Evolutionary conservation across 257 asterid genomes (phyloP), one percentile per base, ranked within the genome.

Genomic region (Solanum etuberosum): DNA sequence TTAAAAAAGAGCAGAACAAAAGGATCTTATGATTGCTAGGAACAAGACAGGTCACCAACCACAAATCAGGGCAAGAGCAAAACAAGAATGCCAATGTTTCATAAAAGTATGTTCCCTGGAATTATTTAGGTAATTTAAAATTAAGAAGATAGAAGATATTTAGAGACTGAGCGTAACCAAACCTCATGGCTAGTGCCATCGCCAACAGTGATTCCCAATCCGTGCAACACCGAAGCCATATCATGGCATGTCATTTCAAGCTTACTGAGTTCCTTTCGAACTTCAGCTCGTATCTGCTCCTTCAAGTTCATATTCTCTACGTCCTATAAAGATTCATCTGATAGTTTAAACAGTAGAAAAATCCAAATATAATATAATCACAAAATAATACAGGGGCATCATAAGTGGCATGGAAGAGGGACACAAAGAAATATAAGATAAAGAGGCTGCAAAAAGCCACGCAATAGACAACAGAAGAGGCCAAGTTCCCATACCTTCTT

Each of bases 221-320:
- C 91, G 40, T 88, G 95, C 94, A 97, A 91, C 12, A 97, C 88
- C 2, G 95, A 93, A 80, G 96, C 93, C 98, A 97, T 95, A 90
- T 88, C 92, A 42, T 65, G 86, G 93, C 98, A 96, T 40, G 86
- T 70, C 35, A 54, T 37, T 92, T 97, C 99, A 83, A 95, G 73
- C 89, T 88, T 90, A 73, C 57, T 90, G 85, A 97, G 96, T 89
- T 93, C 93, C 38, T 83, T 92, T 83, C 93, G 91, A 51, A 97
- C 93, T 86, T 93, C 92, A 40, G 92, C 91, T 38, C 98, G 99
- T 84, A 96, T 89, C n/a, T 11, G 88, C 89, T 96, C 99, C 93
- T 92, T 97, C 92, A 93, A 35, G 90, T 93, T 95, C 98, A 94
- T 91, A 89, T 94, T 93, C 87, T 97, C 99, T 91, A 89, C 95